These are phyloP conservation scores for Diutina siamensis DNA, from an alignment of 1,139 yeast species.

Conservation along the genomic window DNA sequence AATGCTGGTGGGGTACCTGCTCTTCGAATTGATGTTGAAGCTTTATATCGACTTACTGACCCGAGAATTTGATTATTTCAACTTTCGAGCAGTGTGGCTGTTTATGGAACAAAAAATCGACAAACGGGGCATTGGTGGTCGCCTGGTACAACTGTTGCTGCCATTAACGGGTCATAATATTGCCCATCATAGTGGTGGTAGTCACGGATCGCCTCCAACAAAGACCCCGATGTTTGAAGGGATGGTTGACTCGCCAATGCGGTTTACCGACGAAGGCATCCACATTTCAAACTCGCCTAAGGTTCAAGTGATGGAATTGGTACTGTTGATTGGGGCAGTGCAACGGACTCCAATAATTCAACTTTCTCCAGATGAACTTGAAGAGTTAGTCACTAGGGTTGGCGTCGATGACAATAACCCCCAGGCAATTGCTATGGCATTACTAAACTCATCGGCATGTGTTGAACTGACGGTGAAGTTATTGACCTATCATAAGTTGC, in stretches of 20 bases:
- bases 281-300: neutral
- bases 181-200: neutral
- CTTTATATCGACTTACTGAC: neutral
- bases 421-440: neutral
- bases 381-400: neutral
- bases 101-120: conserved; percentile 1
- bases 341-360: neutral
- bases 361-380: neutral
- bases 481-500: neutral
- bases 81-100: neutral
- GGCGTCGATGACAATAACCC: neutral
- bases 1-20: conserved; percentile 14
- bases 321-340: neutral
- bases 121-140: neutral
- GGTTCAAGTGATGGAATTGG: neutral
- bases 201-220: neutral
- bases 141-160: neutral
- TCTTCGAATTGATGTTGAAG: neutral
- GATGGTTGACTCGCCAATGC: neutral
- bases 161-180: neutral
- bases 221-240: neutral
- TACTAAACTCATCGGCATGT: neutral
- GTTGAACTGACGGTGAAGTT: neutral
- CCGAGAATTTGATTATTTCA: conserved; percentile 4
- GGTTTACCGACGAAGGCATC: neutral